Evolutionary conservation across 805 yeast genomes (phyloP).

Genomic region (Saturnispora sekii): DNA sequence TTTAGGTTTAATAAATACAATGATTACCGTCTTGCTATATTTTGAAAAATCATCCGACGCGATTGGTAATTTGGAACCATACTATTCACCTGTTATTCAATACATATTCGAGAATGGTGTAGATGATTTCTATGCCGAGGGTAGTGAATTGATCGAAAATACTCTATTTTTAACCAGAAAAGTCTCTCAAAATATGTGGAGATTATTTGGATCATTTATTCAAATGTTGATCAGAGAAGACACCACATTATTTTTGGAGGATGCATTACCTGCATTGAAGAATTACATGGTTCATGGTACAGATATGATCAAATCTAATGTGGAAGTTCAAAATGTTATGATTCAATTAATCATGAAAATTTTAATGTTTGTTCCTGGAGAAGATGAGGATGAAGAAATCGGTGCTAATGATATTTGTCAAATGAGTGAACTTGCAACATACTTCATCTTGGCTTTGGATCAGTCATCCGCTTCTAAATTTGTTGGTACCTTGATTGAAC

Average conservation of each 20-base stretch:
- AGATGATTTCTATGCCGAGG: conserved; percentile 77
- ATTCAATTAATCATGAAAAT: conserved; percentile 40
- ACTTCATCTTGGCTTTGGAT: conserved; percentile 50
- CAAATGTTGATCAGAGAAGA: conserved; percentile 28
- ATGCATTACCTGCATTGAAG: conserved; percentile 61
- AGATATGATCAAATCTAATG: conserved; percentile 38
- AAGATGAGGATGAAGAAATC: conserved; percentile 34
- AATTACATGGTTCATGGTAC: conserved; percentile 57
- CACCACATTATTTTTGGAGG: conserved; percentile 65
- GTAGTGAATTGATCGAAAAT: conserved; percentile 70
- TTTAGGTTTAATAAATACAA: conserved; percentile 74
- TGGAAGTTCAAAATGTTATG: conserved; percentile 38
- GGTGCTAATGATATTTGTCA: conserved; percentile 47
- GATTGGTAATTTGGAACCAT: conserved; percentile 58
- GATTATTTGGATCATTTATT: conserved; percentile 44
- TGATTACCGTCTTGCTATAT: conserved; percentile 77
- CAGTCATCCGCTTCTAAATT: conserved; percentile 32
- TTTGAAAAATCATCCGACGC: conserved; percentile 74
- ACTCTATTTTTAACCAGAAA: conserved; percentile 53
- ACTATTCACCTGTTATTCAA: conserved; percentile 64
- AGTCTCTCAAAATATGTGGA: conserved; percentile 71
- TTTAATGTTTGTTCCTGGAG: conserved; percentile 21
- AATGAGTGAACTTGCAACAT: conserved; percentile 57
- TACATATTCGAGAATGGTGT: conserved; percentile 54
- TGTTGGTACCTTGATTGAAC: conserved; percentile 36